Conservation (phyloP, 1,284 basidiomycete genomes). For the Marasmius sp. region DNA sequence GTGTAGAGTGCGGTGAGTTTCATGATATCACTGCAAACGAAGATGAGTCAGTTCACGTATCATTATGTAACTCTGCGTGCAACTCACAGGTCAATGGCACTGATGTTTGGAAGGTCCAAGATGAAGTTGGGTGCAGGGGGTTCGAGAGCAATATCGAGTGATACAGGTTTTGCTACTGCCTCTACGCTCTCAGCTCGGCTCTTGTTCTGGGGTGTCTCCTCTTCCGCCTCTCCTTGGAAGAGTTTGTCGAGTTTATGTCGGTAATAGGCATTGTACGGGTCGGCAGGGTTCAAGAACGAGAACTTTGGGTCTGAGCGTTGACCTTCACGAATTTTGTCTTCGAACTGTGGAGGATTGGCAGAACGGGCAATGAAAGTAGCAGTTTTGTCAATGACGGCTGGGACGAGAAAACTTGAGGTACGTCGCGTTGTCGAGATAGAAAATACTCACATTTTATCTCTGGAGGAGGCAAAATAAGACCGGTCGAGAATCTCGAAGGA, state of each 20-base stretch:
- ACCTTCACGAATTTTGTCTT: constrained; percentile 93
- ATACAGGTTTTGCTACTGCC: constrained; percentile 29
- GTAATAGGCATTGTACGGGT: constrained; percentile 98
- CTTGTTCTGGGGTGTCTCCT: constrained; percentile 52
- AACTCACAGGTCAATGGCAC: constrained; percentile 86
- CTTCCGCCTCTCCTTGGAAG: constrained; percentile 71
- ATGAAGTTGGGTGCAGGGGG: constrained; percentile 86
- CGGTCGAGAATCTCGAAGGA: constrained; percentile 61
- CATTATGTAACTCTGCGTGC: background rate
- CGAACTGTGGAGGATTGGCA: constrained; percentile 85
- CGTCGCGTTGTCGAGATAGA: constrained; percentile 5
- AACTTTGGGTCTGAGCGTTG: constrained; percentile 96
- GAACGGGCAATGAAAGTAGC: constrained; percentile 92
- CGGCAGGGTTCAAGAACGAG: constrained; percentile 91
- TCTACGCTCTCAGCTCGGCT: constrained; percentile 36
- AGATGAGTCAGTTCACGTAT: constrained; percentile 2
- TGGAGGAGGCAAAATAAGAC: constrained; percentile 88
- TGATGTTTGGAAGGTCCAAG: constrained; percentile 88
- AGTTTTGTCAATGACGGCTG: constrained; percentile 95
- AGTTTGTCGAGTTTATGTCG: constrained; percentile 83
- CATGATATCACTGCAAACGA: constrained; percentile 71
- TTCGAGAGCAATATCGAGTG: constrained; percentile 67
- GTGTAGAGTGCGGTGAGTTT: constrained; percentile 96
- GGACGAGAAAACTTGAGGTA: constrained; percentile 7
- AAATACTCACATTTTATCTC: constrained; percentile 82